Conservation (phyloP, 139 green algal species). For the Auxenochlorella protothecoides region DNA sequence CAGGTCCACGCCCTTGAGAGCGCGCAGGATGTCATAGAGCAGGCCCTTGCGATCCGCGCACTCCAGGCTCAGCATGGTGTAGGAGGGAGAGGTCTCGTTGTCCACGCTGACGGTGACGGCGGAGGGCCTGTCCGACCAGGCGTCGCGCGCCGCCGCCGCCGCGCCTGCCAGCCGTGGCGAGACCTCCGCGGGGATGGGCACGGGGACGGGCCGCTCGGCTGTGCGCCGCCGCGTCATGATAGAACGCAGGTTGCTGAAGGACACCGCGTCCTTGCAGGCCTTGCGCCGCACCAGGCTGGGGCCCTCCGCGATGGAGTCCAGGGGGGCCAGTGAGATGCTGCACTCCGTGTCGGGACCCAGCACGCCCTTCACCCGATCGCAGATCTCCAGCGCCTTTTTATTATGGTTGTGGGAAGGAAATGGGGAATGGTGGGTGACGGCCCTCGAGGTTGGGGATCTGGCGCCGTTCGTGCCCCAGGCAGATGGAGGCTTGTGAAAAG, state of each 20-base stretch:
- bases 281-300: constrained; percentile 4
- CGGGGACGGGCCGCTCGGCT: too few species aligned
- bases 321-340: constrained; percentile 22
- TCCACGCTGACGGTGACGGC: constrained; percentile 43
- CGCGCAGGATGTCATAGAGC: constrained; percentile 63
- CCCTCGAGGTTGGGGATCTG: too few species aligned
- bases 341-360: constrained; percentile 25
- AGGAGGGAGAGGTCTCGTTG: constrained; percentile 39
- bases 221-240: too few species aligned
- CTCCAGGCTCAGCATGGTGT: constrained; percentile 49
- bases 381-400: constrained; percentile 29
- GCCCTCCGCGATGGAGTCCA: constrained; percentile 13
- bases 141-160: too few species aligned
- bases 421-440: too few species aligned
- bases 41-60: constrained; percentile 68
- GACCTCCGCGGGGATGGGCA: too few species aligned
- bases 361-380: constrained; percentile 36
- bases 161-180: not conserved
- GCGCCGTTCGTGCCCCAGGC: too few species aligned
- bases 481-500: not conserved
- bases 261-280: constrained; percentile 33
- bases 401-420: too few species aligned
- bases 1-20: constrained; percentile 57
- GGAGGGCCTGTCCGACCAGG: not conserved
- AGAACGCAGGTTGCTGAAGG: not conserved